These are phyloP conservation scores for Neurospora sp. DNA, from an alignment of 495 filamentous ascomycete genomes.

Conservation along the genomic window DNA sequence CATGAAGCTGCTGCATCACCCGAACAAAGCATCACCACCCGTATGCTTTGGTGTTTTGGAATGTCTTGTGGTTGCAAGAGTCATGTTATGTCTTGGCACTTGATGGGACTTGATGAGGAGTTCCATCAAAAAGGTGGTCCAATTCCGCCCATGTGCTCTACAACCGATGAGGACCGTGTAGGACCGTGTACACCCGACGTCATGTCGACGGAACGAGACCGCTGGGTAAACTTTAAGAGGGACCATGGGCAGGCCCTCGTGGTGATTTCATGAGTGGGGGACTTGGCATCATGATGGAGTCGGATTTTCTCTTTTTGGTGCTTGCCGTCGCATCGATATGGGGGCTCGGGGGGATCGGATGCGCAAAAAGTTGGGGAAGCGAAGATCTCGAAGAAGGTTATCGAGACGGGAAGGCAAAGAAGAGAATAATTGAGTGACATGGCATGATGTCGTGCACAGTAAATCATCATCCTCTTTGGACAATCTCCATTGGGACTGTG, in stretches of 20 bases:
- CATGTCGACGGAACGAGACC: not conserved
- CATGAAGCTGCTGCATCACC: not conserved
- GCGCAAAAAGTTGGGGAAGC: not conserved
- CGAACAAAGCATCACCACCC: not conserved
- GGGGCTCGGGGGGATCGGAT: not conserved
- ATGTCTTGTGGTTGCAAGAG: not conserved
- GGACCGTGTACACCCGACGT: not conserved
- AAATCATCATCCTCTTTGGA: not conserved
- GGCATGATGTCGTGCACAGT: not conserved
- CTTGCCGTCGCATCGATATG: not conserved
- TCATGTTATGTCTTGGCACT: not conserved
- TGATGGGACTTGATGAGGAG: not conserved
- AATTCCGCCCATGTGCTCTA: not conserved
- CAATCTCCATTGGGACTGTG: not conserved
- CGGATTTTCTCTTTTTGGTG: not conserved
- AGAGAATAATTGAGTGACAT: not conserved
- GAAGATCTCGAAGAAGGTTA: not conserved
- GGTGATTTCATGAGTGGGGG: not conserved
- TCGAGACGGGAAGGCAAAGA: not conserved
- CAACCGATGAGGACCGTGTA: not conserved
- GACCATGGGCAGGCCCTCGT: not conserved
- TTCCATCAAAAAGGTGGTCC: not conserved
- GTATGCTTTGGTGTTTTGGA: not conserved
- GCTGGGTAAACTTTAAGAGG: not conserved
- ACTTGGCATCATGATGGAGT: not conserved